A percentile compares a stretch with the other conserved stretches of the same genome.
Evolutionary conservation across 805 yeast genomes (phyloP).

Genomic region (Ogataea polymorpha): DNA sequence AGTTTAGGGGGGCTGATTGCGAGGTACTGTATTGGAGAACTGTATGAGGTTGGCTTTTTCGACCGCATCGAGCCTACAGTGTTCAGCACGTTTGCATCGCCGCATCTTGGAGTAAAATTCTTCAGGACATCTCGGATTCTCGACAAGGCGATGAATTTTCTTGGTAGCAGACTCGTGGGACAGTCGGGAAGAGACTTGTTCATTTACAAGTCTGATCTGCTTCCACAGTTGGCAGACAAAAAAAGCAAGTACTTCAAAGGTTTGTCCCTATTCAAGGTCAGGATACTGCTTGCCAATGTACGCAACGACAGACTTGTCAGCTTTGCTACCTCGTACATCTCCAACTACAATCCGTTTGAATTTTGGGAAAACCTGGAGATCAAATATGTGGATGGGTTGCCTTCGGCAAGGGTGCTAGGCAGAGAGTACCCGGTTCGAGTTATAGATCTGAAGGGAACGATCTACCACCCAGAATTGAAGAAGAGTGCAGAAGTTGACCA

Average conservation of each 20-base stretch:
- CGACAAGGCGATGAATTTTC: conserved; percentile 40
- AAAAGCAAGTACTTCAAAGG: conserved; percentile 50
- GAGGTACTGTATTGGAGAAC: conserved; percentile 64
- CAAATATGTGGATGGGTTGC: conserved; percentile 45
- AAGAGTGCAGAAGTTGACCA: background rate
- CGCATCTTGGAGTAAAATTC: conserved; percentile 66
- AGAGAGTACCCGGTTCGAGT: conserved; percentile 43
- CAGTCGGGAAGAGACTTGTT: conserved; percentile 76
- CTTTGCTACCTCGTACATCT: conserved; percentile 77
- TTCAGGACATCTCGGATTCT: conserved; percentile 34
- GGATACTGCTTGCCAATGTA: conserved; percentile 67
- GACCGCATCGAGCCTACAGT: conserved; percentile 55
- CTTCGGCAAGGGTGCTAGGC: conserved; percentile 36
- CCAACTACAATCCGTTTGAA: conserved; percentile 71
- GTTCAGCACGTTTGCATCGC: conserved; percentile 72
- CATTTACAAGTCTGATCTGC: conserved; percentile 42
- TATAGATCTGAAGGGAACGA: conserved; percentile 45
- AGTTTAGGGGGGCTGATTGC: conserved; percentile 86
- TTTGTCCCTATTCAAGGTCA: conserved; percentile 51
- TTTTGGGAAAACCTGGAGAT: conserved; percentile 46
- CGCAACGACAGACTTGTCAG: conserved; percentile 84
- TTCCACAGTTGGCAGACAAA: conserved; percentile 55
- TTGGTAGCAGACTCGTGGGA: conserved; percentile 58
- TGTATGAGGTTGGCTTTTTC: conserved; percentile 49
- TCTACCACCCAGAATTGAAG: conserved; percentile 8